phyloP scores from a whole-genome alignment of 257 asterid genomes.

The Fraxinus anomala region DNA sequence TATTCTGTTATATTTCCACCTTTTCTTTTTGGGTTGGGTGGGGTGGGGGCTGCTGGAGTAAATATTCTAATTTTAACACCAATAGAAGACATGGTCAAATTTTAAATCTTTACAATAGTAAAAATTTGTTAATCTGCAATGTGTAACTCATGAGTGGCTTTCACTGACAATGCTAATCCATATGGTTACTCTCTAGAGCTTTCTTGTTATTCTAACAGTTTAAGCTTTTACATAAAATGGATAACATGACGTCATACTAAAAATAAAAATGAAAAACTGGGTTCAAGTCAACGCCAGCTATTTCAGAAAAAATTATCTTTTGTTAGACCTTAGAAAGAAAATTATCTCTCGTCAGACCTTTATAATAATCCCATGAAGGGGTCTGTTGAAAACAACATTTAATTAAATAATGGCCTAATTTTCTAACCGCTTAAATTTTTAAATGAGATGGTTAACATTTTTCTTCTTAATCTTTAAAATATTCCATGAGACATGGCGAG shows the following conservation, averaged over 20 bases:
- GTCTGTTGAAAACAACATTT: neutral
- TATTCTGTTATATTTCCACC: no score
- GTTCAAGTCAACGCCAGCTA: neutral
- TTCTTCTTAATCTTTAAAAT: neutral
- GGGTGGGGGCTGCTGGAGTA: neutral
- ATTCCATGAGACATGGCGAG: conserved; percentile 3
- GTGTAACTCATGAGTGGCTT: neutral
- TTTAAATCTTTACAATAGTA: neutral
- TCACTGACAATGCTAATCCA: neutral
- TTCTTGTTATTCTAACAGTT: neutral
- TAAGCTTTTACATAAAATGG: neutral
- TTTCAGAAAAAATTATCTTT: no score
- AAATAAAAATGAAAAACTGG: neutral
- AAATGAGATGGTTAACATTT: neutral
- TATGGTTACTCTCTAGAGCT: neutral
- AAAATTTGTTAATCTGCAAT: neutral
- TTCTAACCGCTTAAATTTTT: neutral
- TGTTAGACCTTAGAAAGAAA: neutral
- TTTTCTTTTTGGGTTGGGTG: neutral
- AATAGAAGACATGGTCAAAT: no score
- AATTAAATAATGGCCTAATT: neutral
- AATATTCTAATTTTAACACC: neutral
- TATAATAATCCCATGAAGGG: neutral
- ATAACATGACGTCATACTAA: neutral
- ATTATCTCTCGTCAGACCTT: neutral